These are phyloP conservation scores for Chaetomium sp. DNA, from an alignment of 2,329 filamentous ascomycete species.

Conservation along the genomic window DNA sequence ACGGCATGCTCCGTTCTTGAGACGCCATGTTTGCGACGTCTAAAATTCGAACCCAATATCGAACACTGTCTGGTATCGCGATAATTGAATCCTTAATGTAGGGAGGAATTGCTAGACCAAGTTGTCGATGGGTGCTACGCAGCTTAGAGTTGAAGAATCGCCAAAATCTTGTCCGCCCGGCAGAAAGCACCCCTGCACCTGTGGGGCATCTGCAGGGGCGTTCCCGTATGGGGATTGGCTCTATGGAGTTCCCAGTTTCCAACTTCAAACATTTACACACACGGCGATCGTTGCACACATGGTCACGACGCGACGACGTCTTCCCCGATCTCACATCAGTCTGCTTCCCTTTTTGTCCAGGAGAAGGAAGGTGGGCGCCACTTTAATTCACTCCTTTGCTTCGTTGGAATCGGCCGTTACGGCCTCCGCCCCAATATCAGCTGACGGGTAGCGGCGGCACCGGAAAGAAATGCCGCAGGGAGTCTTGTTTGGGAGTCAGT, in stretches of 20 bases:
- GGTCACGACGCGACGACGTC: background rate
- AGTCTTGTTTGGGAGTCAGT: no score
- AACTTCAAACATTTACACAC: no score
- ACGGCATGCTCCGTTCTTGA: slow-evolving; percentile 54
- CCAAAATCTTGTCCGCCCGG: slow-evolving; percentile 25
- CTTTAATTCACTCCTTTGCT: no score
- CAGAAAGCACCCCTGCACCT: slow-evolving; percentile 18
- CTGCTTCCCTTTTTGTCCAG: no score
- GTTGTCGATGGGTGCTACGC: background rate
- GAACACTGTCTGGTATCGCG: background rate
- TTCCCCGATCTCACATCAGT: background rate
- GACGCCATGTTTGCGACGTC: slow-evolving; percentile 31
- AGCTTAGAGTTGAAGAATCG: background rate
- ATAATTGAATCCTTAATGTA: background rate
- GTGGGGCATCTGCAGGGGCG: background rate
- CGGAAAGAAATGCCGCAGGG: no score
- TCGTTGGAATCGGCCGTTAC: no score
- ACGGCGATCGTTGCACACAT: background rate
- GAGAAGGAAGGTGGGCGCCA: no score
- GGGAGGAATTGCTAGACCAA: background rate
- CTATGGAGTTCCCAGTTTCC: background rate
- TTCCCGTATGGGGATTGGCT: background rate
- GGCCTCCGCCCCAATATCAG: no score
- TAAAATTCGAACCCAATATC: background rate
- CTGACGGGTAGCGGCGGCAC: no score